A percentile compares a stretch with the other conserved stretches of the same genome.
phyloP scores from a whole-genome alignment of 2,329 filamentous ascomycete species.

The Dactylellina parvicollis region DNA sequence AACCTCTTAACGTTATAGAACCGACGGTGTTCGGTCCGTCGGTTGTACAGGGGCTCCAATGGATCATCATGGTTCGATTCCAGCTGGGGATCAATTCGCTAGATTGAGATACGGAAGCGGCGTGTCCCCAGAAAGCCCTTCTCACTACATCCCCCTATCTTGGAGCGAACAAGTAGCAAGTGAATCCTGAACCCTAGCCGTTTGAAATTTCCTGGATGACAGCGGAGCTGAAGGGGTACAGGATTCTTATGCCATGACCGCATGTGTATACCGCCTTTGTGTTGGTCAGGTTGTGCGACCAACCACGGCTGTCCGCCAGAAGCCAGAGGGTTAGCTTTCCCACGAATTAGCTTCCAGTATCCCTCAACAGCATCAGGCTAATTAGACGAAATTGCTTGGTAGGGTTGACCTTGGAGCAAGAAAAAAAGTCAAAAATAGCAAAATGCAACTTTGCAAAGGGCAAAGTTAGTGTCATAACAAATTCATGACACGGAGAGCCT shows the following conservation, averaged over 20 bases:
- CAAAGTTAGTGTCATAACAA: constrained; percentile 13
- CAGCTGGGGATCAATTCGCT: constrained; percentile 40
- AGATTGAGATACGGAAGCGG: constrained; percentile 45
- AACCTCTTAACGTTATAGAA: constrained; percentile 44
- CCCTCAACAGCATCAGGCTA: constrained; percentile 47
- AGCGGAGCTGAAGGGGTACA: constrained; percentile 10
- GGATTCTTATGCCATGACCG: constrained; percentile 29
- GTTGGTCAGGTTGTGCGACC: constrained; percentile 28
- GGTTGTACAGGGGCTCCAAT: constrained; percentile 39
- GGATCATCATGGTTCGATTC: background rate
- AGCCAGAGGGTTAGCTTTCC: constrained; percentile 18
- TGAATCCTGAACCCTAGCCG: constrained; percentile 20
- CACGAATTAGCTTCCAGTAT: constrained; percentile 41
- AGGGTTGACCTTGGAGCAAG: constrained; percentile 23
- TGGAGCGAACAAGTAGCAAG: constrained; percentile 21
- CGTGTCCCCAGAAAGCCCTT: constrained; percentile 26
- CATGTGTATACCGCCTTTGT: constrained; percentile 36
- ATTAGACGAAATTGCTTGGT: constrained; percentile 44
- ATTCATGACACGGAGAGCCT: background rate
- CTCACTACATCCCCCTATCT: constrained; percentile 24
- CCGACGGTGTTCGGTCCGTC: constrained; percentile 53
- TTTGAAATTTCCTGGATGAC: constrained; percentile 24
- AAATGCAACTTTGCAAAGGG: constrained; percentile 27
- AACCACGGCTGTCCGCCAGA: constrained; percentile 33
- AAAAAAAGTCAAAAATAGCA: constrained; percentile 51